Conservation (phyloP, 495 filamentous ascomycete genomes). For the Annulohypoxylon bovei region DNA sequence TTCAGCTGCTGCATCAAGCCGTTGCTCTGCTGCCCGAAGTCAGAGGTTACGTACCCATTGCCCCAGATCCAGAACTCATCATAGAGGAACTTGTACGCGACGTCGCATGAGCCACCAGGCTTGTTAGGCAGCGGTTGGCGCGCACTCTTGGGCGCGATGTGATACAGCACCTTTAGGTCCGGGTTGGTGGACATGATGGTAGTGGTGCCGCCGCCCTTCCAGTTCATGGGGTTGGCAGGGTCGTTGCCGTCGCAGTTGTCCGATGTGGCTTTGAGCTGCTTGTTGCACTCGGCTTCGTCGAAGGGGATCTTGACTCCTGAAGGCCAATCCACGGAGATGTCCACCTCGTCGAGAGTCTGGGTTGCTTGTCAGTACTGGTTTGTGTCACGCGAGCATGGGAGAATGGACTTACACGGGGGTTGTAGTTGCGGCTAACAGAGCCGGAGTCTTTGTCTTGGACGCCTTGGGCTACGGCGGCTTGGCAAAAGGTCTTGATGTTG, state of each 20-base stretch:
- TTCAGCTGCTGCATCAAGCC: constrained; percentile 1
- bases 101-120: neutral
- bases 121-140: neutral
- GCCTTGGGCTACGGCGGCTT: constrained; percentile 5
- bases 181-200: constrained; percentile 3
- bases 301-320: constrained; percentile 8
- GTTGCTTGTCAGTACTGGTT: neutral
- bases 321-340: constrained; percentile 7
- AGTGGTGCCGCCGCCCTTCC: neutral
- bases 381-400: constrained; percentile 5
- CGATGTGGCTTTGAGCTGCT: constrained; percentile 5
- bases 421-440: constrained; percentile 2
- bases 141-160: constrained; percentile 5
- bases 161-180: constrained; percentile 7
- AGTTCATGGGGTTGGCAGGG: constrained; percentile 6
- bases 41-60: neutral
- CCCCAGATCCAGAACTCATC: constrained; percentile 6
- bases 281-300: constrained; percentile 7
- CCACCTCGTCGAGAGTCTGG: constrained; percentile 6
- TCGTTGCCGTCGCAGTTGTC: constrained; percentile 8
- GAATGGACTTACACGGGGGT: constrained; percentile 3
- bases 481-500: constrained; percentile 5
- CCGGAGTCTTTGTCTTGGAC: constrained; percentile 9
- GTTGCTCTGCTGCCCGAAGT: constrained; percentile 1
- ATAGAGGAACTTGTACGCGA: neutral